Conservation (phyloP, 495 filamentous ascomycete genomes). For the Letharia lupina region DNA sequence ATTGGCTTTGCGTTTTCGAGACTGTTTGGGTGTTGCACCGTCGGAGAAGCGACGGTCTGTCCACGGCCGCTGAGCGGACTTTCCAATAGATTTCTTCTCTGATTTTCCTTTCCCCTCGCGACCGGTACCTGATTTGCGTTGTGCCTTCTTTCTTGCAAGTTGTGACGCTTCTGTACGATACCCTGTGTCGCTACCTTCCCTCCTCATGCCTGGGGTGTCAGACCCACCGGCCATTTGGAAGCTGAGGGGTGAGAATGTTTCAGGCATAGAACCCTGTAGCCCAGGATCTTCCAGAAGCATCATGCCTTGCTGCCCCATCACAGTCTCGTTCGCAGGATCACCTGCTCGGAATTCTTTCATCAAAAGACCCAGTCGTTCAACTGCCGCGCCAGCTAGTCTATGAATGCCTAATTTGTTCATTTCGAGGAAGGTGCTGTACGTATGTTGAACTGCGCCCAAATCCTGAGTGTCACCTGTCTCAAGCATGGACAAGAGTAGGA, state of each 20-base stretch:
- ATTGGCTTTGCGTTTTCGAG: conserved; percentile 17
- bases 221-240: conserved; percentile 30
- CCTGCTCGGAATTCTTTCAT: conserved; percentile 25
- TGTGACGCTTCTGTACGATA: conserved; percentile 14
- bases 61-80: conserved; percentile 9
- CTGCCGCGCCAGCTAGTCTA: conserved; percentile 35
- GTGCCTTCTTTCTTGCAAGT: conserved; percentile 12
- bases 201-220: conserved; percentile 18
- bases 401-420: conserved; percentile 37
- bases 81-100: conserved; percentile 15
- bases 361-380: conserved; percentile 29
- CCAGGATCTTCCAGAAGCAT: conserved; percentile 39
- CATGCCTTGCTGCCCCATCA: conserved; percentile 45
- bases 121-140: conserved; percentile 13
- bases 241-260: conserved; percentile 32
- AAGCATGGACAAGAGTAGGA: conserved; percentile 36
- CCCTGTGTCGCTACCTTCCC: conserved; percentile 11
- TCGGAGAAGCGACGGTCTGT: conserved; percentile 24
- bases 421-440: conserved; percentile 35
- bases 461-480: conserved; percentile 33
- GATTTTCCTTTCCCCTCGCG: conserved; percentile 15
- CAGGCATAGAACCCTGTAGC: conserved; percentile 30
- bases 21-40: conserved; percentile 16
- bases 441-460: conserved; percentile 33
- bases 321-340: conserved; percentile 29